phyloP scores from a whole-genome alignment of 208 protist genomes.

The Acanthamoeba royreba region DNA sequence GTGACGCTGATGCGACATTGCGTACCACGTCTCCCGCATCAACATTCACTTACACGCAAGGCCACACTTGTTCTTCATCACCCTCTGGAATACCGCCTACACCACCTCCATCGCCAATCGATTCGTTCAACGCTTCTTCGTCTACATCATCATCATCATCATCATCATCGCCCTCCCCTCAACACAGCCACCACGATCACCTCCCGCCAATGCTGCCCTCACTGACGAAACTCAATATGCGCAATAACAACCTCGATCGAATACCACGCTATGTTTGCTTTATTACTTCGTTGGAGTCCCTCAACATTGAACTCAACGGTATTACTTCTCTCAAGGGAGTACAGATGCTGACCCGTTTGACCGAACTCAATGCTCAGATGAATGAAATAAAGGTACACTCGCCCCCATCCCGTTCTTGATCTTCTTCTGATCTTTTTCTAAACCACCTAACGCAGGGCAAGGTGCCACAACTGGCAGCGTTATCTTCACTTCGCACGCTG shows the following conservation, averaged over 20 bases:
- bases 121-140: neutral
- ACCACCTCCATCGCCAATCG: neutral
- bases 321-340: neutral
- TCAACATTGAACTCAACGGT: conserved; percentile 1
- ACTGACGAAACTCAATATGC: neutral
- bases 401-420: too few species aligned
- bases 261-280: conserved; percentile 15
- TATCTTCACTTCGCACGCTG: neutral
- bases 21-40: neutral
- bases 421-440: too few species aligned
- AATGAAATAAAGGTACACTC: neutral
- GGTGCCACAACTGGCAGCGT: neutral
- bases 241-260: conserved; percentile 21
- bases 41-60: neutral
- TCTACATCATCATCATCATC: neutral
- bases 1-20: too few species aligned
- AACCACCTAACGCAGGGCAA: neutral
- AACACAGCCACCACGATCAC: too few species aligned
- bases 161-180: neutral
- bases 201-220: neutral
- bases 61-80: neutral
- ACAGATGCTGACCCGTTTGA: neutral
- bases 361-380: neutral
- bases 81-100: neutral
- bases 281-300: neutral